Evolutionary conservation across 305 asterid genomes (phyloP).

Genomic region (Fraxinus angustifolia): DNA sequence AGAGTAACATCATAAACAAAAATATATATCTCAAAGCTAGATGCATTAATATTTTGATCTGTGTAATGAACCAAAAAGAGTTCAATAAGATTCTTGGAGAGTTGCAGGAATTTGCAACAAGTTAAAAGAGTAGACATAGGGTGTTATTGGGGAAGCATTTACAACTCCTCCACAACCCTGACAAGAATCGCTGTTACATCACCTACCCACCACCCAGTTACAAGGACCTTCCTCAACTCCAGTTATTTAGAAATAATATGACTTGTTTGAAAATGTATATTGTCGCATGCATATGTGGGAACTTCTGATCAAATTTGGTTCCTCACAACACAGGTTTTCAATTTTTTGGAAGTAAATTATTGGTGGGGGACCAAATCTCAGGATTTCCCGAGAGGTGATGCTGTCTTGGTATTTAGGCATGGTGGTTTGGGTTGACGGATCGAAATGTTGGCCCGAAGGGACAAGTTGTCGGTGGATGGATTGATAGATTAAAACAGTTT

Average conservation of each 20-base stretch:
- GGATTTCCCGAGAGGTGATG: neutral
- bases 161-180: neutral
- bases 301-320: neutral
- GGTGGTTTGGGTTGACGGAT: neutral
- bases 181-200: neutral
- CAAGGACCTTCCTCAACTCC: neutral
- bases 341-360: neutral
- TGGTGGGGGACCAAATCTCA: neutral
- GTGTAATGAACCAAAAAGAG: neutral
- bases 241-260: neutral
- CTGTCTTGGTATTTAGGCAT: neutral
- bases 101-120: neutral
- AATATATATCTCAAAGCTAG: neutral
- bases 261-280: neutral
- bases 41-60: neutral
- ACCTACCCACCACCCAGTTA: neutral
- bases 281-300: neutral
- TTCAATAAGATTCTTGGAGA: slow-evolving; percentile 13
- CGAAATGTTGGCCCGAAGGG: neutral
- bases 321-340: neutral
- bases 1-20: slow-evolving; percentile 13
- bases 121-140: neutral
- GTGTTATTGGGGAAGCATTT: neutral
- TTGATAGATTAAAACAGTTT: neutral
- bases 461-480: neutral